Conservation (phyloP, 2,329 filamentous ascomycete species). For the Verticillium zaregamsianum region DNA sequence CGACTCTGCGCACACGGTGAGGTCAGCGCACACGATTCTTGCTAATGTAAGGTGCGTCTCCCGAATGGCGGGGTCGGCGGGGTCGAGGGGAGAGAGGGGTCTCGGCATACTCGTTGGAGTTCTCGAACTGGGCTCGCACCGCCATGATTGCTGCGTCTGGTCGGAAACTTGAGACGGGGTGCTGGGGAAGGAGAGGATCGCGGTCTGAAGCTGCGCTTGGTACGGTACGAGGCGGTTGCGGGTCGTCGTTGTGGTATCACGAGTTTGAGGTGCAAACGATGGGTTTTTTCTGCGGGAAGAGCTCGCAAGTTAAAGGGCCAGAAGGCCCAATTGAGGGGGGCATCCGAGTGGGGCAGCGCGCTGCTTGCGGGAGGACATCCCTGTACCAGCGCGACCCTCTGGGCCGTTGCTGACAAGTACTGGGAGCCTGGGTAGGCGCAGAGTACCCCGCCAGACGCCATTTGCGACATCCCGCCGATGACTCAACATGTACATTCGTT, state of each 20-base stretch:
- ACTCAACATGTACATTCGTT: not conserved
- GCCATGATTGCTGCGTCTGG: slow-evolving; percentile 46
- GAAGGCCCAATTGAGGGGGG: not conserved
- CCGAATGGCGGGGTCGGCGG: slow-evolving; percentile 19
- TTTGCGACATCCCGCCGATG: not conserved
- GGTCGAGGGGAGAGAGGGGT: slow-evolving; percentile 8
- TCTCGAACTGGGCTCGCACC: slow-evolving; percentile 75
- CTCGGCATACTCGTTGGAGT: slow-evolving; percentile 76
- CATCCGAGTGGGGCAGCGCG: not conserved
- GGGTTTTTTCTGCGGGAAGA: slow-evolving; percentile 3
- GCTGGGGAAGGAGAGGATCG: not conserved
- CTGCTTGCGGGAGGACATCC: not conserved
- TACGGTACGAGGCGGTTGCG: not conserved
- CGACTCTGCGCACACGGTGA: slow-evolving; percentile 60
- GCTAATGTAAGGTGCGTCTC: slow-evolving; percentile 5
- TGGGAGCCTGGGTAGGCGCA: too few relatives aligned
- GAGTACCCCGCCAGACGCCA: not conserved
- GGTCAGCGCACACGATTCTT: slow-evolving; percentile 17
- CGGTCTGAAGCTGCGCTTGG: not conserved
- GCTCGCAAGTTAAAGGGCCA: slow-evolving; percentile 2
- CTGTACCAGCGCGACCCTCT: not conserved
- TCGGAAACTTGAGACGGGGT: not conserved
- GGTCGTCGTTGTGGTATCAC: not conserved
- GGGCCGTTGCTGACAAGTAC: not conserved
- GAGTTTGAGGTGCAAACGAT: not conserved